These are phyloP conservation scores for Phanerodontia chrysosporium DNA, from an alignment of 768 basidiomycete species.

Conservation along the genomic window DNA sequence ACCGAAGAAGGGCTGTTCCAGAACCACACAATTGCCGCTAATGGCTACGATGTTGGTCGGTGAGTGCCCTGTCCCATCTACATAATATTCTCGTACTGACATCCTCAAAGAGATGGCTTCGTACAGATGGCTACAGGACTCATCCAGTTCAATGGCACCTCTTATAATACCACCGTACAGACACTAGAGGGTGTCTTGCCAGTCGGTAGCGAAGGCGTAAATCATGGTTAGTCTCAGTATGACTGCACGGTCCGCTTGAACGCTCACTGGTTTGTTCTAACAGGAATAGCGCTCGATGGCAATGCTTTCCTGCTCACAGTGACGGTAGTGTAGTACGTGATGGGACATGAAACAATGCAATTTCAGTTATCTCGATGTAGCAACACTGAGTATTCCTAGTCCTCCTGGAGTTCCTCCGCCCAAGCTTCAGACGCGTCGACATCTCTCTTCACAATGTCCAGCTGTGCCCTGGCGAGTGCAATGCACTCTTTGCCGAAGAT, in stretches of 20 bases:
- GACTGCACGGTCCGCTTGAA: too few relatives aligned
- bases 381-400: background rate
- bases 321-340: slow-evolving; percentile 25
- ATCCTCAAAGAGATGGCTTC: slow-evolving; percentile 30
- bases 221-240: slow-evolving; percentile 37
- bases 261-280: background rate
- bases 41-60: slow-evolving; percentile 51
- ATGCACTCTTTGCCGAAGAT: slow-evolving; percentile 16
- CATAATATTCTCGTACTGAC: background rate
- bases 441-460: slow-evolving; percentile 3
- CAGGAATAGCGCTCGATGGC: slow-evolving; percentile 60
- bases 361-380: background rate
- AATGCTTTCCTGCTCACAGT: slow-evolving; percentile 53
- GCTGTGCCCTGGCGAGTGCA: background rate
- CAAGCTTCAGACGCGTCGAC: slow-evolving; percentile 16
- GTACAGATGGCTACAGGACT: slow-evolving; percentile 35
- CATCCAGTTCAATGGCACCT: slow-evolving; percentile 38
- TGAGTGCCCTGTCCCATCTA: slow-evolving; percentile 14
- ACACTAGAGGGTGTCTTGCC: slow-evolving; percentile 52
- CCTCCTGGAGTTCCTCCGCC: slow-evolving; percentile 14
- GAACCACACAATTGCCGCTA: slow-evolving; percentile 37
- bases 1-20: slow-evolving; percentile 36
- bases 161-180: slow-evolving; percentile 42
- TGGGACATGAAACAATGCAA: background rate
- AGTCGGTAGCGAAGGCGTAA: slow-evolving; percentile 45